These are phyloP conservation scores for Penicillium turbatum DNA, from an alignment of 495 filamentous ascomycete genomes.

Conservation along the genomic window DNA sequence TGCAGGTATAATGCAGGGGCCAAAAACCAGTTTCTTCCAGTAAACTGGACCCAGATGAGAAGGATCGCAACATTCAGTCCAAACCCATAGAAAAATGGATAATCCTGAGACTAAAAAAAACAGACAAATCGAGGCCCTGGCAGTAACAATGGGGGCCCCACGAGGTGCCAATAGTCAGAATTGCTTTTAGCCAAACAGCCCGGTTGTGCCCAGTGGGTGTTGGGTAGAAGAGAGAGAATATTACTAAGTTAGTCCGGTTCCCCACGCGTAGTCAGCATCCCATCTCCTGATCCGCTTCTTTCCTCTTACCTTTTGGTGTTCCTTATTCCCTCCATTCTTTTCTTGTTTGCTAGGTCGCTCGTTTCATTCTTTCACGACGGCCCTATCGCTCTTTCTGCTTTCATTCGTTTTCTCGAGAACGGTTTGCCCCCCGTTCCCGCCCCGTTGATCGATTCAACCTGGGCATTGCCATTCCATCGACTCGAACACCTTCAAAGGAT, in stretches of 20 bases:
- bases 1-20: conserved; percentile 21
- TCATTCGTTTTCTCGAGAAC: conserved; percentile 29
- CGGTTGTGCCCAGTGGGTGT: neutral
- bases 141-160: conserved; percentile 10
- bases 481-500: neutral
- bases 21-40: conserved; percentile 2
- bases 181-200: neutral
- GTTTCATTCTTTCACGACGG: conserved; percentile 46
- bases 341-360: conserved; percentile 31
- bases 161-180: conserved; percentile 18
- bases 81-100: neutral
- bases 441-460: conserved; percentile 32
- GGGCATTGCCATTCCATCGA: conserved; percentile 20
- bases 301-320: conserved; percentile 21
- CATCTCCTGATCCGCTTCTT: conserved; percentile 31
- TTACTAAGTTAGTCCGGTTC: neutral
- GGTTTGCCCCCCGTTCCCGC: conserved; percentile 21
- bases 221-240: no score
- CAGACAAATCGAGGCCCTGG: conserved; percentile 8
- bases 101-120: neutral
- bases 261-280: conserved; percentile 28
- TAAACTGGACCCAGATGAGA: neutral
- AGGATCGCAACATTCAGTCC: neutral
- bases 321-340: conserved; percentile 24
- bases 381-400: conserved; percentile 27